Evolutionary conservation across 805 yeast genomes (phyloP).

Genomic region (Jamesozyma hellenica): DNA sequence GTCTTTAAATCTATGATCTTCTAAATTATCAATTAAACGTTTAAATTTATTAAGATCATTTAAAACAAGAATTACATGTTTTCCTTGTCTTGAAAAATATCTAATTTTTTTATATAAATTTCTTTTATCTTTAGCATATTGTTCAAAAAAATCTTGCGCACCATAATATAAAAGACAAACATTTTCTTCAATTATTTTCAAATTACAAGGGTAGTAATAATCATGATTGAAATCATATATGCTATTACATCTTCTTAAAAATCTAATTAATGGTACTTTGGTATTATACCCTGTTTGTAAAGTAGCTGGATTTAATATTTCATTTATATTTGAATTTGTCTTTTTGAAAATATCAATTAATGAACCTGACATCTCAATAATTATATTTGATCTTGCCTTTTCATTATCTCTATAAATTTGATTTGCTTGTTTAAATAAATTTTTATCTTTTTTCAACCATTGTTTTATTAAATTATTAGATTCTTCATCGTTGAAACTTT

Average conservation of each 20-base stretch:
- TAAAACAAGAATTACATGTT: slow-evolving; percentile 36
- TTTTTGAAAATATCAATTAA: slow-evolving; percentile 26
- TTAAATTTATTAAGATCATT: slow-evolving; percentile 41
- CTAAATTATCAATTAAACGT: slow-evolving; percentile 34
- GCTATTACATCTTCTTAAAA: slow-evolving; percentile 43
- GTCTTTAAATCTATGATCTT: slow-evolving; percentile 37
- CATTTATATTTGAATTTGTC: slow-evolving; percentile 13
- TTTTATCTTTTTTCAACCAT: slow-evolving; percentile 5
- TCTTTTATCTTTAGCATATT: slow-evolving; percentile 24
- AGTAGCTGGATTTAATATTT: slow-evolving; percentile 17
- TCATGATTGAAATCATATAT: slow-evolving; percentile 40
- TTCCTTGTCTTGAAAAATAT: slow-evolving; percentile 16
- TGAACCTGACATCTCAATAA: slow-evolving; percentile 32
- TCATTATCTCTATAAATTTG: slow-evolving; percentile 36
- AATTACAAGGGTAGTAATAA: slow-evolving; percentile 43
- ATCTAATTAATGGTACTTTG: slow-evolving; percentile 37
- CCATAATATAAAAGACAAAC: slow-evolving; percentile 37
- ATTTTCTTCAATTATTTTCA: slow-evolving; percentile 35
- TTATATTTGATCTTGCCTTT: slow-evolving; percentile 43
- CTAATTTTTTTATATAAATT: slow-evolving; percentile 18
- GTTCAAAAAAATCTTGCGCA: slow-evolving; percentile 36
- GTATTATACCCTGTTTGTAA: slow-evolving; percentile 17
- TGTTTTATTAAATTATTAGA: slow-evolving; percentile 9
- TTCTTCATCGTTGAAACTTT: slow-evolving; percentile 15
- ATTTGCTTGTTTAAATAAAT: slow-evolving; percentile 29